These are phyloP conservation scores for Chlorella sp. DNA, from an alignment of 139 green algal species.

Conservation along the genomic window DNA sequence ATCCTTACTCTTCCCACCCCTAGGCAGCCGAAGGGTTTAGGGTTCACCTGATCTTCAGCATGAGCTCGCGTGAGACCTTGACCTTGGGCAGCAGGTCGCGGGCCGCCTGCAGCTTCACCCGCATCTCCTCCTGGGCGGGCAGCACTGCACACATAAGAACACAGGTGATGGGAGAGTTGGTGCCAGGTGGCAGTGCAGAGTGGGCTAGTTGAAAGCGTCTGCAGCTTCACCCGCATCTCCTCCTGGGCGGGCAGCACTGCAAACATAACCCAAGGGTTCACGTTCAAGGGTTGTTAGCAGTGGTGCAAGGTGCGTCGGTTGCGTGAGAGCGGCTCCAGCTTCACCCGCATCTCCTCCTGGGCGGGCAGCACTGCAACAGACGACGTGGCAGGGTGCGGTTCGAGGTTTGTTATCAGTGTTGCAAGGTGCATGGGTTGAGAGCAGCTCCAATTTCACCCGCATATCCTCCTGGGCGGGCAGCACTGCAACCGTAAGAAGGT, in stretches of 20 bases:
- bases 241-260: conserved; percentile 69
- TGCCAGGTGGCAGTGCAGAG: no score
- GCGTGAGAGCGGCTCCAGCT: conserved; percentile 67
- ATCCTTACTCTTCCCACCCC: no score
- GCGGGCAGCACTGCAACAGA: conserved; percentile 60
- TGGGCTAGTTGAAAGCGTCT: no score
- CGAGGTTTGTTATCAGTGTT: no score
- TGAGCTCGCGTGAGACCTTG: conserved; percentile 53
- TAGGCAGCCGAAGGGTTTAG: no score
- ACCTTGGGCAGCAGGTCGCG: conserved; percentile 63
- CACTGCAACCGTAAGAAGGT: background rate
- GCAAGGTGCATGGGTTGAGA: no score
- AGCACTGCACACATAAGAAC: conserved; percentile 31
- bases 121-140: conserved; percentile 75
- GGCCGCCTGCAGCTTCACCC: conserved; percentile 69
- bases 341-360: conserved; percentile 71
- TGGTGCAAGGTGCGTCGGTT: no score
- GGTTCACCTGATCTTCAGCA: conserved; percentile 83
- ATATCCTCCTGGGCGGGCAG: conserved; percentile 74
- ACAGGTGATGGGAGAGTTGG: no score
- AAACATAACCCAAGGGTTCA: no score
- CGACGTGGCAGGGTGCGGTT: no score
- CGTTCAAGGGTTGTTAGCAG: no score
- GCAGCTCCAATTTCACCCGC: conserved; percentile 62
- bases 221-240: conserved; percentile 70